Percentiles rank a stretch among this genome's conserved stretches.
phyloP scores from a whole-genome alignment of 192 early-diverging fungal species.

The Rhizophagus clarus region DNA sequence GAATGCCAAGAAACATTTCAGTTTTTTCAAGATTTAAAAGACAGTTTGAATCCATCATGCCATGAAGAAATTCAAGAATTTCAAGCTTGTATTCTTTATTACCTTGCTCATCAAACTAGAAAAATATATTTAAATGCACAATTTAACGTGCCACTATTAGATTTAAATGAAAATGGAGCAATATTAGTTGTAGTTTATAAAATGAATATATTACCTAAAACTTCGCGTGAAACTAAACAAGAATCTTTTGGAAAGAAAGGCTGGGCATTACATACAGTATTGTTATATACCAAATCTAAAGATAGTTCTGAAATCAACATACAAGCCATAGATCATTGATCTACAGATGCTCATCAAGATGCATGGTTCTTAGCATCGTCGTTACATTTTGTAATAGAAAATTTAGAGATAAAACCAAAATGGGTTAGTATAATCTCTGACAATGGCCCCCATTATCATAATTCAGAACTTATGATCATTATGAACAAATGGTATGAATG shows the following conservation, averaged over 20 bases:
- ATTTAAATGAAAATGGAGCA: neutral
- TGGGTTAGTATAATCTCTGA: too few species aligned
- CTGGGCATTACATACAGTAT: neutral
- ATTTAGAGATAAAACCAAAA: neutral
- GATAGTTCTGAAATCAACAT: neutral
- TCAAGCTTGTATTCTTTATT: neutral
- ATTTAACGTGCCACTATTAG: too few species aligned
- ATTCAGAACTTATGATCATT: too few species aligned
- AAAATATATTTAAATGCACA: neutral
- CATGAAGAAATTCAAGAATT: too few species aligned
- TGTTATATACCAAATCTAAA: neutral
- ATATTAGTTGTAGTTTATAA: neutral
- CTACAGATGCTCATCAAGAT: too few species aligned
- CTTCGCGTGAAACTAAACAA: neutral
- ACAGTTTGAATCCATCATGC: too few species aligned
- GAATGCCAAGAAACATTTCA: too few species aligned
- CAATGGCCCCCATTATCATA: too few species aligned
- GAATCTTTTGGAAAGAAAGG: neutral
- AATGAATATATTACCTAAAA: neutral
- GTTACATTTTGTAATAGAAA: neutral
- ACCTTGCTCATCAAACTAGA: neutral
- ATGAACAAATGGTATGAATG: too few species aligned
- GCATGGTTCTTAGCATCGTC: neutral
- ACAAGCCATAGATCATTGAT: neutral
- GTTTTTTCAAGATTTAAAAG: too few species aligned